These are phyloP conservation scores for Scedosporium apiospermum DNA, from an alignment of 2,329 filamentous ascomycete genomes.

Conservation along the genomic window DNA sequence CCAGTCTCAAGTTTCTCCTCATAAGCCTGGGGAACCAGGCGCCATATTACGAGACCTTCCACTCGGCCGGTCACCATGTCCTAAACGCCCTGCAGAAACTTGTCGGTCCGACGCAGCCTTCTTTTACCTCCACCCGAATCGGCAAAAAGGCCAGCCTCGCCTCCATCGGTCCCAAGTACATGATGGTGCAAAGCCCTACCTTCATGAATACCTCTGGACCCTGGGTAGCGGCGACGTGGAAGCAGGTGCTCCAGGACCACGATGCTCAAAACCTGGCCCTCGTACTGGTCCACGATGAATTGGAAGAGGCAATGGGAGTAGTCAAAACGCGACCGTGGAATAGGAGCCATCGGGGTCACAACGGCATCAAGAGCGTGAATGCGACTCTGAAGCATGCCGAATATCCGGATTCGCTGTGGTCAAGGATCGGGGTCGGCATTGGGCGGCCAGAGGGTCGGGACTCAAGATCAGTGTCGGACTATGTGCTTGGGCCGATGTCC, in stretches of 20 bases:
- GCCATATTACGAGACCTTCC: conserved; percentile 66
- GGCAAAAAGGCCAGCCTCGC: conserved; percentile 43
- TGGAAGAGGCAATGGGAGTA: conserved; percentile 62
- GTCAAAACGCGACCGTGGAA: conserved; percentile 56
- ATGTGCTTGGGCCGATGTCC: conserved; percentile 65
- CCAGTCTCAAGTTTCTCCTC: conserved; percentile 49
- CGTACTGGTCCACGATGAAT: conserved; percentile 80
- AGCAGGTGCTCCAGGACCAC: conserved; percentile 35
- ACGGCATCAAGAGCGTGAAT: conserved; percentile 62
- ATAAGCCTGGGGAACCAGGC: conserved; percentile 81
- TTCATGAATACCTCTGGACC: conserved; percentile 80
- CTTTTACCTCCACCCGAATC: conserved; percentile 36
- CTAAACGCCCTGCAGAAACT: conserved; percentile 50
- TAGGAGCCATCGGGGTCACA: conserved; percentile 60
- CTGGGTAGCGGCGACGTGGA: conserved; percentile 58
- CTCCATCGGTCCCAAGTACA: conserved; percentile 43
- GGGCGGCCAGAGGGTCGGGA: conserved; percentile 68
- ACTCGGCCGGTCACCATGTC: conserved; percentile 78
- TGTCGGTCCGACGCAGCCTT: conserved; percentile 34
- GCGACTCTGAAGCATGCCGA: conserved; percentile 32
- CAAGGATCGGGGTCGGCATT: conserved; percentile 72
- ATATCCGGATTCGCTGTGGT: conserved; percentile 33
- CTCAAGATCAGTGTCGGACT: conserved; percentile 56
- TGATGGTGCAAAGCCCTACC: conserved; percentile 63
- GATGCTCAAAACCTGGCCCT: conserved; percentile 30